Base-by-base conservation (phyloP, 306 rosid genomes). In the Cucumis melo region DNA sequence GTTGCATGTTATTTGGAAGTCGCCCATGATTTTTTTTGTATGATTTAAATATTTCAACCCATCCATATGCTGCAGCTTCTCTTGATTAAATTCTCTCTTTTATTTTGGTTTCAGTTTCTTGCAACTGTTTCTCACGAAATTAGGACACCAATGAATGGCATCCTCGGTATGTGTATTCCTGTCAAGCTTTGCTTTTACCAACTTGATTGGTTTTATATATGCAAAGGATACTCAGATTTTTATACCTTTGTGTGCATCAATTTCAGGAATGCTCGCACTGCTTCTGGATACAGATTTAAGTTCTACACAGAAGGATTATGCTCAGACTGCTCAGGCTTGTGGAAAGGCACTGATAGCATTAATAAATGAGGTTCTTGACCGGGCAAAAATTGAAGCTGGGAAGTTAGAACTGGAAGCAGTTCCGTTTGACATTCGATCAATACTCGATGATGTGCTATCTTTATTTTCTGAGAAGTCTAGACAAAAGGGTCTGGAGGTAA, bases 101-200 rank as follows among this genome's bases (percentile, higher is more conserved):
- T 54, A 19, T 71, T 81, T 81, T 74, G 21, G 50, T 83, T 74
- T 64, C 90, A 92, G 97, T 92, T 92, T 88, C 90, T 95, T 76
- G 99, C 99, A 41, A 95, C 98, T 19, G 98, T 95, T 54, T 95
- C 99, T 76, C 99, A 95, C 77, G 99, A 95, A 92, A 95, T 95
- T 32, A 87, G 99, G 83, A 95, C 99, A n/a, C 99, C 99, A 32
- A 92, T 95, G 98, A 92, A 95, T 74, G 99, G 99, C 78, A 89
- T 95, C 79, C 91, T 95, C 42, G 99, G 99, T 95, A 86, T 76
- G 78, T 77, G 20, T 68, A 54, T 20, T 61, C 17, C 32, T 55
- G 51, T 60, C 56, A 46, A 5, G 24, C 71, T 78, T 84, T 74
- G 24, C 13, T 59, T 78, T 72, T 48, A 4, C 68, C 3, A n/a